phyloP scores from a whole-genome alignment of 495 filamentous ascomycete species.

The Staphylotrichum longicolle region DNA sequence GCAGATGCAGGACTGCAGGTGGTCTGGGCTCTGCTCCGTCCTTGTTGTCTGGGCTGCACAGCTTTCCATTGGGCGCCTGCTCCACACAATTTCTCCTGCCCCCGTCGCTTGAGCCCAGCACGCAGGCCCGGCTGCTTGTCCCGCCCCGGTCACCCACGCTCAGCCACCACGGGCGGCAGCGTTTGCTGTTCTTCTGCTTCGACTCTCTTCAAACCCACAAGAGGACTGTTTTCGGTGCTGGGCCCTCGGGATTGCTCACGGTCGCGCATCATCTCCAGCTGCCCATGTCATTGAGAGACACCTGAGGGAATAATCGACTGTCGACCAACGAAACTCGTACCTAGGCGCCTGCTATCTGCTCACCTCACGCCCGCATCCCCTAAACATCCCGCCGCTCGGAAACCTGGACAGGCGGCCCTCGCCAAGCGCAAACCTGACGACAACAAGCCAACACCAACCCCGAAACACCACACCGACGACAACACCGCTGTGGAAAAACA shows the following conservation, averaged over 20 bases:
- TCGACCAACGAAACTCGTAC: background rate
- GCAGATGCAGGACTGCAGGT: background rate
- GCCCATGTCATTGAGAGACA: background rate
- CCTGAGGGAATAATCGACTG: background rate
- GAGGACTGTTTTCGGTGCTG: background rate
- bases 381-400: conserved; percentile 7
- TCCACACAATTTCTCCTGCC: background rate
- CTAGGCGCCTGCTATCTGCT: background rate
- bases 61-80: background rate
- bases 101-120: too few species aligned
- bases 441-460: conserved; percentile 7
- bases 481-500: background rate
- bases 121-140: too few species aligned
- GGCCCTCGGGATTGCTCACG: background rate
- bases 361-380: background rate
- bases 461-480: background rate
- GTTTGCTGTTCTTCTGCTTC: conserved; percentile 1
- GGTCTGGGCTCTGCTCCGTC: background rate
- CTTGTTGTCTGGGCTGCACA: background rate
- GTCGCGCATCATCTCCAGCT: background rate
- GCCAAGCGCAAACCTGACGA: conserved; percentile 12
- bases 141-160: background rate
- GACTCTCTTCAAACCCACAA: background rate
- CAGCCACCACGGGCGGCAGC: conserved; percentile 4
- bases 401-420: background rate